Evolutionary conservation across 345 rosid species (phyloP).

Genomic region (Salix koriyanagi): DNA sequence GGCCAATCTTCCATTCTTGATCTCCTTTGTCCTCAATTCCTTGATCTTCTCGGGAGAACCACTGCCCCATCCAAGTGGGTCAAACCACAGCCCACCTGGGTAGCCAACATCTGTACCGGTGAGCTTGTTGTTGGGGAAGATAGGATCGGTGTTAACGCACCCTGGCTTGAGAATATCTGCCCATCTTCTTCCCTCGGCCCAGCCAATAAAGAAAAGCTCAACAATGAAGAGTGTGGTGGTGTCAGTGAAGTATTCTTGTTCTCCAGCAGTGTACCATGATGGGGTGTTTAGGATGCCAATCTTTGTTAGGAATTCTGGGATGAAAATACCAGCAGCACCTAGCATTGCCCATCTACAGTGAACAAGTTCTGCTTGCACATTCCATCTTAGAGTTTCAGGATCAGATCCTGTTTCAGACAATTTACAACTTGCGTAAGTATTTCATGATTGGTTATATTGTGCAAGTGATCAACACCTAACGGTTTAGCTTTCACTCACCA

Average conservation of each 20-base stretch:
- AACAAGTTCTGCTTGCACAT: constrained; percentile 78
- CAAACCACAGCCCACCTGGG: constrained; percentile 99
- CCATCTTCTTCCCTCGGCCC: constrained; percentile 99
- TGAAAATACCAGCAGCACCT: constrained; percentile 96
- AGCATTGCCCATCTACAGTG: constrained; percentile 99
- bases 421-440: not conserved
- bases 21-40: constrained; percentile 94
- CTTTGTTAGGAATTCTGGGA: constrained; percentile 89
- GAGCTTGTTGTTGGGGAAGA: constrained; percentile 96
- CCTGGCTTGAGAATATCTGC: constrained; percentile 95
- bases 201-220: constrained; percentile 80
- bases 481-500: constrained; percentile 37
- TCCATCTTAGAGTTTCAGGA: constrained; percentile 89
- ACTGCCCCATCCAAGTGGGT: constrained; percentile 91
- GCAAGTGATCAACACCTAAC: not conserved
- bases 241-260: constrained; percentile 75
- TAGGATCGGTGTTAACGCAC: constrained; percentile 87
- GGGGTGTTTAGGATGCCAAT: constrained; percentile 87
- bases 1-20: constrained; percentile 90
- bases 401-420: constrained; percentile 57
- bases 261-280: constrained; percentile 90
- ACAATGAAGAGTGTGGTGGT: constrained; percentile 66
- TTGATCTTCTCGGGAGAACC: constrained; percentile 77
- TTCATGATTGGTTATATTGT: not conserved
- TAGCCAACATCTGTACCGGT: constrained; percentile 95